These are phyloP conservation scores for Ustulina deusta DNA, from an alignment of 2,329 filamentous ascomycete genomes.

Conservation along the genomic window DNA sequence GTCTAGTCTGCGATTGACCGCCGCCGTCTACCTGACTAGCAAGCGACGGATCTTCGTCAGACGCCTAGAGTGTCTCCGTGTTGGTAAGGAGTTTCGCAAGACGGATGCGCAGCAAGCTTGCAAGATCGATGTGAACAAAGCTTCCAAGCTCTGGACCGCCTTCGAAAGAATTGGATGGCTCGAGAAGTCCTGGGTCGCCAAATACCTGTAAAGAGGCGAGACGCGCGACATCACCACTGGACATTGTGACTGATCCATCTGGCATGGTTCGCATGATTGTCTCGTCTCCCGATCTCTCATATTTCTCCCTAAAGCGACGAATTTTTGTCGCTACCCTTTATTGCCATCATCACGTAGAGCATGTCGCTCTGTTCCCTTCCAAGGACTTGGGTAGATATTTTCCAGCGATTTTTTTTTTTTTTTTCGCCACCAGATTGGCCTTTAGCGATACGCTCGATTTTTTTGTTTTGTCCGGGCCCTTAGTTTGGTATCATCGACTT, in stretches of 20 bases:
- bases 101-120: constrained; percentile 96
- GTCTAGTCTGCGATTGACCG: constrained; percentile 82
- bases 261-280: constrained; percentile 39
- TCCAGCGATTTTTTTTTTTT: constrained; percentile 10
- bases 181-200: constrained; percentile 61
- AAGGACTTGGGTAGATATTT: not conserved
- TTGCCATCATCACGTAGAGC: not conserved
- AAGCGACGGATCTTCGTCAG: constrained; percentile 91
- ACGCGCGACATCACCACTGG: not conserved
- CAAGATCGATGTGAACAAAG: constrained; percentile 98
- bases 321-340: not conserved
- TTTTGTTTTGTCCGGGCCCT: constrained; percentile 15
- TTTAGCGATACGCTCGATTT: constrained; percentile 37
- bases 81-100: constrained; percentile 89
- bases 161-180: constrained; percentile 92
- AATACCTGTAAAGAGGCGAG: constrained; percentile 48
- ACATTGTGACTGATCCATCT: constrained; percentile 32
- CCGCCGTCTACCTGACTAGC: constrained; percentile 89
- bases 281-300: not conserved
- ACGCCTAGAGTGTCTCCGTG: constrained; percentile 74
- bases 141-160: constrained; percentile 89
- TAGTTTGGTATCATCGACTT: constrained; percentile 16
- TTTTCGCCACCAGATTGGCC: constrained; percentile 36
- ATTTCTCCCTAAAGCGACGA: not conserved
- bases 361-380: not conserved